Percentiles rank a stretch among this genome's conserved stretches.
phyloP scores from a whole-genome alignment of 177 flowering plant species.

The Vitis hybrid region DNA sequence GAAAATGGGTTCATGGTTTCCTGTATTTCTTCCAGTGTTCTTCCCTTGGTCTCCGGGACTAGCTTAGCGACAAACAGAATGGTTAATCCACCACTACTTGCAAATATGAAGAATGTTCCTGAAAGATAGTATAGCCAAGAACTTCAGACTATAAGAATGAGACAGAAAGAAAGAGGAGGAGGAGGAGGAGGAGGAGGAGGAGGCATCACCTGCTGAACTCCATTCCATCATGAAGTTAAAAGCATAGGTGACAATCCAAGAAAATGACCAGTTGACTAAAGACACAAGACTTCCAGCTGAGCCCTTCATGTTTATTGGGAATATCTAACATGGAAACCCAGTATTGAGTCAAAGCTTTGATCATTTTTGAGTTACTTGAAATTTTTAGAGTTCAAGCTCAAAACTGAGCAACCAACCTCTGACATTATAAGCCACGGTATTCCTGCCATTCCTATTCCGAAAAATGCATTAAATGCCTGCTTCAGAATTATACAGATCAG shows the following conservation, averaged over 20 bases:
- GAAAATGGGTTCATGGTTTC: constrained; percentile 30
- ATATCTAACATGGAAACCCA: background rate
- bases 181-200: too few species aligned
- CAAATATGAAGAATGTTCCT: constrained; percentile 43
- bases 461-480: constrained; percentile 29
- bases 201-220: constrained; percentile 4
- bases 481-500: background rate
- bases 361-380: too few species aligned
- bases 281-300: constrained; percentile 8
- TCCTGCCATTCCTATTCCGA: constrained; percentile 39
- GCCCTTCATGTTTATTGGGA: constrained; percentile 12
- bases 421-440: constrained; percentile 50
- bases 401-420: constrained; percentile 27
- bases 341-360: too few species aligned
- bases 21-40: constrained; percentile 50
- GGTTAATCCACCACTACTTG: constrained; percentile 29
- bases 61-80: constrained; percentile 41
- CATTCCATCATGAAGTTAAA: constrained; percentile 9
- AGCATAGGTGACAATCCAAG: background rate
- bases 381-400: too few species aligned
- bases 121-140: background rate
- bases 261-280: background rate
- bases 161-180: background rate
- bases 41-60: constrained; percentile 47
- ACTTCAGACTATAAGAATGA: background rate